Evolutionary conservation across 2,329 filamentous ascomycete genomes (phyloP), one percentile per base, ranked within the genome.

Genomic region (Daldinia sp.): DNA sequence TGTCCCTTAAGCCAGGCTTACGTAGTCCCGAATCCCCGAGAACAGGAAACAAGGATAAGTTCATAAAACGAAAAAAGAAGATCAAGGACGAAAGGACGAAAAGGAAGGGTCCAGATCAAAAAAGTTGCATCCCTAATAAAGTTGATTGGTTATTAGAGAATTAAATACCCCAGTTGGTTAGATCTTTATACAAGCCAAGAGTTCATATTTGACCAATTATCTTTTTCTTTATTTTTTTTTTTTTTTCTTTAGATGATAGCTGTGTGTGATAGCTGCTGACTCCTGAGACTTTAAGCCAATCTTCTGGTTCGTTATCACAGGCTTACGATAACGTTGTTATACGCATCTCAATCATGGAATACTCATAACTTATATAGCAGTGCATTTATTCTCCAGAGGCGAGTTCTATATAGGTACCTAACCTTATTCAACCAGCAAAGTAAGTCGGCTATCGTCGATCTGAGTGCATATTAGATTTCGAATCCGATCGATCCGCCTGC

Each of bases 141-240:
- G 41, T 43, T 34, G 50, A 51, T 11, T 50, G 37, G 32, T 37
- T 34, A 23, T 52, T 51, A 23, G 54, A 59, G 51, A 63, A 57
- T 65, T 53, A 55, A 49, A 57, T 43, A 37, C 49, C 58, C 47
- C 52, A 57, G 48, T 63, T 62, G 50, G 55, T 48, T 35, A 60
- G 55, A 66, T 63, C 63, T 60, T 41, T 25, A 35, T 32, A 49
- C 19, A 53, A 50, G 30, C 54, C 55, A 58, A 55, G 54, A 58
- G 21, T 45, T 58, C n/a, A 61, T 61, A 61, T 61, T 57, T 29
- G n/a, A 17, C 41, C 53, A 61, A 58, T 51, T 61, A 61, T 55
- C n/a, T 15, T 41, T 23, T 27, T 34, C 25, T 13, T 56, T n/a
- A n/a, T n/a, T n/a, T n/a, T n/a, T n/a, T n/a, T n/a, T n/a, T n/a